A percentile compares a stretch with the other conserved stretches of the same genome.
Conservation (phyloP, 2,329 filamentous ascomycete genomes). For the Monosporascus sp. region DNA sequence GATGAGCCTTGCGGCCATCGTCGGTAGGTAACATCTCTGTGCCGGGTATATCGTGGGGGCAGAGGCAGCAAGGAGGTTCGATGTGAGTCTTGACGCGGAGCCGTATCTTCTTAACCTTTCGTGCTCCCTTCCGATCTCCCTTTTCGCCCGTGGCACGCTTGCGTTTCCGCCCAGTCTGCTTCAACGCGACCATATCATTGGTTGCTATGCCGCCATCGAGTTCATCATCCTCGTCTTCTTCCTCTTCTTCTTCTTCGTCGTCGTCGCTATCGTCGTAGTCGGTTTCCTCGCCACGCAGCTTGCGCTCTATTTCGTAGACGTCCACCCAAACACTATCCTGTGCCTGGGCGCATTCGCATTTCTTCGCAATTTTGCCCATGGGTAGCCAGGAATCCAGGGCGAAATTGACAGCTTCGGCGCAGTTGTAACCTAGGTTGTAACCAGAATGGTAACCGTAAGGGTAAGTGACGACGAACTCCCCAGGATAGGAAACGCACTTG, state of each 20-base stretch:
- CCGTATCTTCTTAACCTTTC: constrained; percentile 70
- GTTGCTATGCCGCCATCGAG: constrained; percentile 59
- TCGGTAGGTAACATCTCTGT: constrained; percentile 83
- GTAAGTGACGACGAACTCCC: constrained; percentile 97
- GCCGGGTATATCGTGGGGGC: constrained; percentile 81
- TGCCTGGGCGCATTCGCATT: constrained; percentile 91
- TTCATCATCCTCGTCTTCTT: constrained; percentile 56
- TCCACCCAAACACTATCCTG: constrained; percentile 98
- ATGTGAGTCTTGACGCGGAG: constrained; percentile 65
- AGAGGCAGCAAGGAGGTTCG: constrained; percentile 82
- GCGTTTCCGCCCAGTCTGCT: constrained; percentile 58
- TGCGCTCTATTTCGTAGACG: constrained; percentile 91
- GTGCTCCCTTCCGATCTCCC: constrained; percentile 50
- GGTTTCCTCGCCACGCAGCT: constrained; percentile 81
- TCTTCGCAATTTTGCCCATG: constrained; percentile 92
- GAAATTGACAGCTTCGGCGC: constrained; percentile 97
- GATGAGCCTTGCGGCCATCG: constrained; percentile 80
- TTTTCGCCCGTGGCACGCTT: constrained; percentile 47
- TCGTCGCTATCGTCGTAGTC: constrained; percentile 77
- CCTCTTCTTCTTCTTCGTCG: constrained; percentile 62
- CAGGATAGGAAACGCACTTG: constrained; percentile 89
- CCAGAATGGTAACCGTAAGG: constrained; percentile 98
- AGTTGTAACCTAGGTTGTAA: constrained; percentile 97
- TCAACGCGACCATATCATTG: constrained; percentile 64
- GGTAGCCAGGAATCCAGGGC: constrained; percentile 92